Base-by-base conservation (phyloP, 306 rosid species). In the Sindora glabra region DNA sequence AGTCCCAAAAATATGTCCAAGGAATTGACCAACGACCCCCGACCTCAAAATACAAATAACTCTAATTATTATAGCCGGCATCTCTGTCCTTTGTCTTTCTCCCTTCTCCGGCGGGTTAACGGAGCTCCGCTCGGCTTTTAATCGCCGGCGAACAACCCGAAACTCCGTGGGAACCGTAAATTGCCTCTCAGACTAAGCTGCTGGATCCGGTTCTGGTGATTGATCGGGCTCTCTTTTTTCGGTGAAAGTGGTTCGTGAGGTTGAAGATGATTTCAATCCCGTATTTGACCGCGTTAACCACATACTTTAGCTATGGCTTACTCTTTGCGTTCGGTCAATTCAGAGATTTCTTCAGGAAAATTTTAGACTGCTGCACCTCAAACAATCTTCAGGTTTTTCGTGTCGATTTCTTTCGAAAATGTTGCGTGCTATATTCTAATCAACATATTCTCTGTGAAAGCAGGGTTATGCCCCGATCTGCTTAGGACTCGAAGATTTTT, bases 391-490 rank as follows among this genome's bases (percentile, higher is more conserved):
- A 89, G 89, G 96, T 79, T 38, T 49, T 10, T 17, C 12, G 5
- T 0, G 40, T 42, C n/a, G n/a, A 0, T 38, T 16, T 24, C 10
- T 44, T 29, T n/a, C n/a, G n/a, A n/a, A n/a, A n/a, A n/a, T n/a
- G n/a, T n/a, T n/a, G n/a, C n/a, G n/a, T n/a, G n/a, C n/a, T n/a
- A n/a, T n/a, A n/a, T n/a, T 22, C 2, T 19, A 10, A 2, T 8
- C 24, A 38, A 7, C 27, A 3, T 12, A 8, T 27, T 41, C 50
- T 27, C 48, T 19, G 51, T 11, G 26, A 3, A 15, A 16, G 6
- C 65, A 86, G 89, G 97, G 97, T 11, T 89, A 89, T 36, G 95
- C 97, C 1, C 97, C 95, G 52, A 86, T 89, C 82, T 89, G 95
- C 66, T 76, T 89, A 64, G 97, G 97, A 18, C 92, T 83, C 8